A percentile compares a stretch with the other conserved stretches of the same genome.
Conservation (phyloP, 176 grass and related monocot species). For the Elaeis guineensis region DNA sequence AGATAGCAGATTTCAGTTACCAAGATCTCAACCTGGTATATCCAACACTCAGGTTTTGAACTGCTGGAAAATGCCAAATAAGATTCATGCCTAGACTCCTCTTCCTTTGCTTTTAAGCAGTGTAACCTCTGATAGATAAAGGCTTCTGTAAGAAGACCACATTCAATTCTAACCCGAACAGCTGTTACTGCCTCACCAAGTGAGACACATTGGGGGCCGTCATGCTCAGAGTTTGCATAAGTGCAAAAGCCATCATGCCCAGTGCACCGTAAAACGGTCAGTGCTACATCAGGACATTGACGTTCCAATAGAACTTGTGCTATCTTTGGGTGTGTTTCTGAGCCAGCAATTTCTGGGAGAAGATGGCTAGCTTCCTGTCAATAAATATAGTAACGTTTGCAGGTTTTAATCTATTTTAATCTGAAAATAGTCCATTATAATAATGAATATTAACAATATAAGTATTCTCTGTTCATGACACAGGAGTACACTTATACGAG, state of each 20-base stretch:
- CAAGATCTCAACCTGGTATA: conserved; percentile 57
- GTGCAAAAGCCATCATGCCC: conserved; percentile 40
- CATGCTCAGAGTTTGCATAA: conserved; percentile 32
- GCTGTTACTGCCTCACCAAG: conserved; percentile 68
- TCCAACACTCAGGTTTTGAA: conserved; percentile 31
- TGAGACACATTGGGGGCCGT: conserved; percentile 22
- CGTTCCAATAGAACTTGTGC: conserved; percentile 82
- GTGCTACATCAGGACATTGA: conserved; percentile 57
- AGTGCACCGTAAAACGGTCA: conserved; percentile 58
- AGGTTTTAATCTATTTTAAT: too few species aligned
- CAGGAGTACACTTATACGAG: too few species aligned
- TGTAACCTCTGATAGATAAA: conserved; percentile 75
- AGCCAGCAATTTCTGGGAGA: conserved; percentile 64
- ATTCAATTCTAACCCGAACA: conserved; percentile 75
- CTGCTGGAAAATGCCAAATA: conserved; percentile 13
- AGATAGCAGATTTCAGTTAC: conserved; percentile 64
- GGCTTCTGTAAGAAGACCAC: conserved; percentile 77
- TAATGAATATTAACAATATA: too few species aligned
- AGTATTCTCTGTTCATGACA: too few species aligned
- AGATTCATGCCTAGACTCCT: conserved; percentile 19
- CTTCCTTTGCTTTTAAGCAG: conserved; percentile 62
- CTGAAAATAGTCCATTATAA: too few species aligned
- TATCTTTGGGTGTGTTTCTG: conserved; percentile 86
- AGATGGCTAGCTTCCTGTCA: conserved; percentile 65
- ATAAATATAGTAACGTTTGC: too few species aligned